These are phyloP conservation scores for Citrullus amarus DNA, from an alignment of 306 rosid genomes.

Conservation along the genomic window DNA sequence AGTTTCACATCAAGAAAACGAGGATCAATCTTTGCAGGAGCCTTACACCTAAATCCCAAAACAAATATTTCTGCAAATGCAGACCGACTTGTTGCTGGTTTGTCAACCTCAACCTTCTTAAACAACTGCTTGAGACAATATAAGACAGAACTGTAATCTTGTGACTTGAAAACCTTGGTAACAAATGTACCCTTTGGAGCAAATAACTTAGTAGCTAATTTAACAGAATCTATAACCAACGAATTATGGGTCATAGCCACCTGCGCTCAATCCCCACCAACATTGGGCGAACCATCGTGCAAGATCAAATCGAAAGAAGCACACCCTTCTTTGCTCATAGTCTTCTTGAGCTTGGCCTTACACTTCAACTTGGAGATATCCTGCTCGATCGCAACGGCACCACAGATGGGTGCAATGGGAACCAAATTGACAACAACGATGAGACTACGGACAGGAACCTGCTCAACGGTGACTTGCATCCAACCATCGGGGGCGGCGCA, in stretches of 20 bases:
- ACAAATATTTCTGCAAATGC: conserved; percentile 87
- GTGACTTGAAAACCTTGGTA: conserved; percentile 89
- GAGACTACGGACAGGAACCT: conserved; percentile 58
- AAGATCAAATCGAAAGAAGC: conserved; percentile 51
- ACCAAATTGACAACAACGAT: conserved; percentile 74
- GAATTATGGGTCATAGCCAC: conserved; percentile 87
- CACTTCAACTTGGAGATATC: conserved; percentile 77
- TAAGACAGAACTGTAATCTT: conserved; percentile 73
- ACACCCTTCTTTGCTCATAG: conserved; percentile 41
- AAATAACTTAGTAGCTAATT: conserved; percentile 65
- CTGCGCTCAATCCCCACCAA: conserved; percentile 94
- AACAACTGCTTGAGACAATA: conserved; percentile 81
- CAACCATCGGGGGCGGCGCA: conserved; percentile 99
- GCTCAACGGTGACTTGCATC: conserved; percentile 93
- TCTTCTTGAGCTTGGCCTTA: conserved; percentile 40
- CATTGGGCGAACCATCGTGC: conserved; percentile 84
- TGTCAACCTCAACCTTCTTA: conserved; percentile 83
- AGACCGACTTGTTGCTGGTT: conserved; percentile 85
- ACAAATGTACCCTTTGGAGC: conserved; percentile 77
- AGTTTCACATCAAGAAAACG: conserved; percentile 79
- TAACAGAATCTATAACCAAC: conserved; percentile 69
- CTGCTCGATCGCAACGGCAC: conserved; percentile 63
- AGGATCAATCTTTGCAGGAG: conserved; percentile 90
- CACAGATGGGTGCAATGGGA: conserved; percentile 60
- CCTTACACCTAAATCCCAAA: conserved; percentile 71